Conservation (phyloP, 768 basidiomycete species). For the Daedaleopsis nitida region DNA sequence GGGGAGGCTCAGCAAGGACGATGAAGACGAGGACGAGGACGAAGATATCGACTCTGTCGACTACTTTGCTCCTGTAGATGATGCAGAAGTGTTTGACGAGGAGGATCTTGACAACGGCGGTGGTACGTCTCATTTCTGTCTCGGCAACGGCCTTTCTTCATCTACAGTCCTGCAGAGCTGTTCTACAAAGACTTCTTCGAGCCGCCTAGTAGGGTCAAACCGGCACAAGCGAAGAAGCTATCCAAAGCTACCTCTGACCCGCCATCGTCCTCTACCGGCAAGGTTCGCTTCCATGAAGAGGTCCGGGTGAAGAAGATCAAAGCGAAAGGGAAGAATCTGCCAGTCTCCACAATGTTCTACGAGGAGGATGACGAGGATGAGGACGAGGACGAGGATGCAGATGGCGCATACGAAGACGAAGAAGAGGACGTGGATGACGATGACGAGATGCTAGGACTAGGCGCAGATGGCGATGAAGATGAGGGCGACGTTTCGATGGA, state of each 20-base stretch:
- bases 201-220: conserved; percentile 43
- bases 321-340: conserved; percentile 64
- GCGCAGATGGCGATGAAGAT: conserved; percentile 33
- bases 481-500: conserved; percentile 14
- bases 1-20: conserved; percentile 58
- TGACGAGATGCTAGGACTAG: conserved; percentile 28
- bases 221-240: conserved; percentile 26
- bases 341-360: conserved; percentile 46
- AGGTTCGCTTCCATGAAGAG: conserved; percentile 79
- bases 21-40: conserved; percentile 56
- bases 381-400: conserved; percentile 34
- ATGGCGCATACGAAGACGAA: conserved; percentile 24
- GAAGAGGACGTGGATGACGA: conserved; percentile 33
- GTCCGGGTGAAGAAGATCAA: conserved; percentile 84
- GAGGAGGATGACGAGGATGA: conserved; percentile 46
- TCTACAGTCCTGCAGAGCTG: conserved; percentile 43
- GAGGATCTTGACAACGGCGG: conserved; percentile 51
- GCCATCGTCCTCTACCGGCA: conserved; percentile 34
- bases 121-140: conserved; percentile 24
- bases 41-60: conserved; percentile 55
- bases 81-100: conserved; percentile 39
- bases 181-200: conserved; percentile 85
- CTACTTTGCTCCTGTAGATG: conserved; percentile 64
- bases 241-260: conserved; percentile 16
- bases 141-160: neutral